Evolutionary conservation across 768 basidiomycete genomes (phyloP).

Genomic region (Pisolithus marmoratus): DNA sequence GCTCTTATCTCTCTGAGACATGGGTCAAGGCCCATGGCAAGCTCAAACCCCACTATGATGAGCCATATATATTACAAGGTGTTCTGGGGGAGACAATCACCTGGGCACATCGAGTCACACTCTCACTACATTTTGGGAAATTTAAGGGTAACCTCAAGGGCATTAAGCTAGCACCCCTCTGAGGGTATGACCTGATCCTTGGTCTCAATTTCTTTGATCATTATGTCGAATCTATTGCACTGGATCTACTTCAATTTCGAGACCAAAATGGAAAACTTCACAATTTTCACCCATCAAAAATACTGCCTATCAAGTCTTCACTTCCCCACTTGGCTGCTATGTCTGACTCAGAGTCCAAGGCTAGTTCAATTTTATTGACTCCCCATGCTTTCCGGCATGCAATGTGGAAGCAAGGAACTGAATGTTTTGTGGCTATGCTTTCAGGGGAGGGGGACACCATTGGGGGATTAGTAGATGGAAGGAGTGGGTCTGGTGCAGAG

Average conservation of each 20-base stretch:
- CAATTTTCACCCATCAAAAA: background rate
- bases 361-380: background rate
- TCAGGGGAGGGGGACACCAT: background rate
- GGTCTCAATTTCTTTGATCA: background rate
- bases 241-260: background rate
- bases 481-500: background rate
- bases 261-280: background rate
- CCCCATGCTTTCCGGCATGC: background rate
- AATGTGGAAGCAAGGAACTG: background rate
- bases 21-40: background rate
- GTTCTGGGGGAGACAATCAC: background rate
- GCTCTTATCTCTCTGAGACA: background rate
- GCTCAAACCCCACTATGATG: too few species aligned
- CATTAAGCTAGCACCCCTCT: background rate
- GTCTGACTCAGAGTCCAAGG: background rate
- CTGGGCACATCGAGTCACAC: background rate
- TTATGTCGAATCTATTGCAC: background rate
- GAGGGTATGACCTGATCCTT: background rate
- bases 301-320: background rate
- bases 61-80: too few species aligned
- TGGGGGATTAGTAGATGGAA: background rate
- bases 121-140: background rate
- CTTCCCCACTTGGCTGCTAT: background rate
- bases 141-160: background rate
- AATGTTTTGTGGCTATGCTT: background rate